These are phyloP conservation scores for Sporothrix mexicana DNA, from an alignment of 2,329 filamentous ascomycete genomes.

Conservation along the genomic window DNA sequence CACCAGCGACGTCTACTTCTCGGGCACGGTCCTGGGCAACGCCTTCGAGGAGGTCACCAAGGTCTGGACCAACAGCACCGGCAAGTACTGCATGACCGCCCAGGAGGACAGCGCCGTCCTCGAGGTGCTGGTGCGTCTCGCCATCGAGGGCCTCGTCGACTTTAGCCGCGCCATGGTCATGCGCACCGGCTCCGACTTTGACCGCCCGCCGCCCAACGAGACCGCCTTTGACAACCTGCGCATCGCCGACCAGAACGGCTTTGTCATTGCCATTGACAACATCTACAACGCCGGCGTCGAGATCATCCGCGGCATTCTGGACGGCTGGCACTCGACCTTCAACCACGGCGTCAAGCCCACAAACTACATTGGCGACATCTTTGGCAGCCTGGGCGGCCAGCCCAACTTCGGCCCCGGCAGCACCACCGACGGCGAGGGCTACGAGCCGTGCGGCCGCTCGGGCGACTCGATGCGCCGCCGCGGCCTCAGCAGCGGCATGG, in stretches of 20 bases:
- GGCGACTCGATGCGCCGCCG: slow-evolving; percentile 35
- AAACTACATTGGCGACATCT: slow-evolving; percentile 75
- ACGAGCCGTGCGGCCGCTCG: slow-evolving; percentile 41
- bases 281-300: slow-evolving; percentile 69
- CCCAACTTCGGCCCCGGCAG: slow-evolving; percentile 69
- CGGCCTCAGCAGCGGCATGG: slow-evolving; percentile 30
- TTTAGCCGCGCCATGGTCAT: slow-evolving; percentile 71
- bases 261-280: slow-evolving; percentile 67
- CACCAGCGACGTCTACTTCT: slow-evolving; percentile 75
- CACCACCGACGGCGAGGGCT: slow-evolving; percentile 47
- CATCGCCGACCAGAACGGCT: slow-evolving; percentile 66
- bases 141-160: slow-evolving; percentile 63
- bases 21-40: slow-evolving; percentile 63
- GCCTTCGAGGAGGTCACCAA: slow-evolving; percentile 69
- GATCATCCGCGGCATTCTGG: slow-evolving; percentile 68
- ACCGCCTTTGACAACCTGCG: slow-evolving; percentile 65
- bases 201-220: slow-evolving; percentile 66
- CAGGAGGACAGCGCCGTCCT: slow-evolving; percentile 76
- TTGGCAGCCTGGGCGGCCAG: slow-evolving; percentile 68
- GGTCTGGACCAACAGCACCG: slow-evolving; percentile 70
- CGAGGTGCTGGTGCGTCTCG: slow-evolving; percentile 67
- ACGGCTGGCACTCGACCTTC: slow-evolving; percentile 65
- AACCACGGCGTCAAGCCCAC: slow-evolving; percentile 59
- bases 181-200: slow-evolving; percentile 72
- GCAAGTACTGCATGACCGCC: slow-evolving; percentile 71